Evolutionary conservation across 2,329 filamentous ascomycete species (phyloP).

Genomic region (Penicillium sp.): DNA sequence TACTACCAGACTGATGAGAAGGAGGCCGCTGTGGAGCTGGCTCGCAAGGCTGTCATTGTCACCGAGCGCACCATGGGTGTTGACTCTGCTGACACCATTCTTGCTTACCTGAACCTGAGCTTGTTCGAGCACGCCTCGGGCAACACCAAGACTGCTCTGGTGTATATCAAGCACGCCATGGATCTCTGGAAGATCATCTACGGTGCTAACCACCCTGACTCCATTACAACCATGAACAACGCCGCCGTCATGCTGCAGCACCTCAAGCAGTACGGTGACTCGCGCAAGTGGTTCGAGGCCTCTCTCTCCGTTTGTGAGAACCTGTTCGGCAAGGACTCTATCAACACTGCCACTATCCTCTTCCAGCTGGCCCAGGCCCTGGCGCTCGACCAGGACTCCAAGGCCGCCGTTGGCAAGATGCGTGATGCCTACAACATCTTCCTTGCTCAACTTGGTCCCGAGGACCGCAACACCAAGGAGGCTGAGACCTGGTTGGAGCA

Average conservation of each 20-base stretch:
- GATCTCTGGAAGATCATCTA: constrained; percentile 98
- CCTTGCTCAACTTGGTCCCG: constrained; percentile 77
- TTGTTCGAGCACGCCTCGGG: constrained; percentile 90
- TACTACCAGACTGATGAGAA: constrained; percentile 99
- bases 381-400: constrained; percentile 92
- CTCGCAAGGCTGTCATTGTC: constrained; percentile 94
- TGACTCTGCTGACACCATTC: constrained; percentile 88
- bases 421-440: constrained; percentile 97
- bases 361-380: constrained; percentile 97
- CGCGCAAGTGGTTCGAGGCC: constrained; percentile 93
- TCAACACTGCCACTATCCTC: constrained; percentile 90
- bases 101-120: constrained; percentile 94
- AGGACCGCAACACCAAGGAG: constrained; percentile 97
- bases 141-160: constrained; percentile 83
- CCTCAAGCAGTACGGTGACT: constrained; percentile 91
- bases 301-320: constrained; percentile 86
- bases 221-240: constrained; percentile 98
- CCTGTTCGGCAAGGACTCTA: constrained; percentile 82
- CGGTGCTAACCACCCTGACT: constrained; percentile 89
- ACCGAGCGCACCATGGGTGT: constrained; percentile 91
- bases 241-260: constrained; percentile 97
- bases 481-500: constrained; percentile 96
- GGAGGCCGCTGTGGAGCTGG: constrained; percentile 89
- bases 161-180: constrained; percentile 88
- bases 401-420: constrained; percentile 89